phyloP scores from a whole-genome alignment of 306 rosid species.

The Pyrus communis region DNA sequence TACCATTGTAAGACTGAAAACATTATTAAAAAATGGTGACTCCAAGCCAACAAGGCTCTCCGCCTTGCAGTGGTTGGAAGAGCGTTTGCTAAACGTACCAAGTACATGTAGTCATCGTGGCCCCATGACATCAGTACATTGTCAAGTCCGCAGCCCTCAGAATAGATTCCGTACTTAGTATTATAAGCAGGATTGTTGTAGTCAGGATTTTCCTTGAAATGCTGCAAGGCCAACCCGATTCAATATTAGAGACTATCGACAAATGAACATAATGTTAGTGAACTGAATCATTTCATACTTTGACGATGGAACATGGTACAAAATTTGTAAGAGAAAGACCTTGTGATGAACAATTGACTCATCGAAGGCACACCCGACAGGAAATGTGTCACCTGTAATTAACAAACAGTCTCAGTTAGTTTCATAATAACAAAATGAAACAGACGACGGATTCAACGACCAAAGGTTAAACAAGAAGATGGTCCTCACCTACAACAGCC shows the following conservation, averaged over 20 bases:
- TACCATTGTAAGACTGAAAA: background rate
- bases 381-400: slow-evolving; percentile 23
- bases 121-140: slow-evolving; percentile 25
- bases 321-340: slow-evolving; percentile 4
- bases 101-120: slow-evolving; percentile 26
- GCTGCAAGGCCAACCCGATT: background rate
- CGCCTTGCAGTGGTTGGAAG: background rate
- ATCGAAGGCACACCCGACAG: slow-evolving; percentile 25
- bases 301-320: background rate
- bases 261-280: too few species aligned
- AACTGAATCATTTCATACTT: background rate
- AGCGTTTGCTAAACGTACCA: background rate
- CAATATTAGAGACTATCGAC: background rate
- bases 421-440: background rate
- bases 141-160: slow-evolving; percentile 22
- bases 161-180: slow-evolving; percentile 19
- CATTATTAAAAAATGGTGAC: too few species aligned
- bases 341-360: slow-evolving; percentile 23
- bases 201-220: slow-evolving; percentile 20
- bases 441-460: background rate
- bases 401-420: background rate
- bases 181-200: slow-evolving; percentile 11
- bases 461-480: background rate
- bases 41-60: too few species aligned
- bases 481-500: slow-evolving; percentile 28